Percentiles rank a stretch among this genome's conserved stretches.
These are phyloP conservation scores for Trichoderma atrobrunneum DNA, from an alignment of 2,329 filamentous ascomycete species.

Conservation along the genomic window DNA sequence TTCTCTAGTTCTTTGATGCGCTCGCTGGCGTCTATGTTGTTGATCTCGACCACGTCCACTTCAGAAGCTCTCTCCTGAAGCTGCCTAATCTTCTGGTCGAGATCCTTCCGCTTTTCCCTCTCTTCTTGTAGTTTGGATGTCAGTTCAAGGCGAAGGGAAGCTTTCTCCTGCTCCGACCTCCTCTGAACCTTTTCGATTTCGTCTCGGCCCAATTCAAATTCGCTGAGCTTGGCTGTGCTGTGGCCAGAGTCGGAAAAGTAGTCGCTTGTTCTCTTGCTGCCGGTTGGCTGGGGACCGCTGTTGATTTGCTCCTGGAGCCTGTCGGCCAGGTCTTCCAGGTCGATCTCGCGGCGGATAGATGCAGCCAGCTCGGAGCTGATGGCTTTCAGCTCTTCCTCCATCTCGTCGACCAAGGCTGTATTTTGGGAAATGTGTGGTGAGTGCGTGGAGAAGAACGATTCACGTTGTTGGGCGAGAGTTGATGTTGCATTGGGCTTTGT, in stretches of 20 bases:
- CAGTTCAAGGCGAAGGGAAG: constrained; percentile 78
- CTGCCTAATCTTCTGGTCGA: constrained; percentile 81
- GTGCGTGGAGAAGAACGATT: constrained; percentile 52
- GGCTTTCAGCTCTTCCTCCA: constrained; percentile 91
- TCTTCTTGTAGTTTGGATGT: constrained; percentile 87
- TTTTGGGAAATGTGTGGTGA: constrained; percentile 37
- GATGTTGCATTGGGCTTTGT: constrained; percentile 42
- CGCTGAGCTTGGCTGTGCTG: constrained; percentile 76
- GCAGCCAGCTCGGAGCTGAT: constrained; percentile 89
- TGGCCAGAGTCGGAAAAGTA: constrained; percentile 97
- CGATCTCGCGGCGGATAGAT: constrained; percentile 93
- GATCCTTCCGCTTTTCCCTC: constrained; percentile 66
- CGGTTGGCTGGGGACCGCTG: constrained; percentile 53
- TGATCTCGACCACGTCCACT: constrained; percentile 53
- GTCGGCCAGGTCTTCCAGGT: constrained; percentile 91
- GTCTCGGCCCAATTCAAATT: constrained; percentile 59
- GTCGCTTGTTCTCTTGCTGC: constrained; percentile 81
- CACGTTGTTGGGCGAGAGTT: constrained; percentile 48
- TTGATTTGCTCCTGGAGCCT: constrained; percentile 72
- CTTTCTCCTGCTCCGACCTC: constrained; percentile 85
- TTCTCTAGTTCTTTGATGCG: constrained; percentile 75
- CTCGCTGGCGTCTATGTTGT: constrained; percentile 53
- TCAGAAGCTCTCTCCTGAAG: constrained; percentile 76
- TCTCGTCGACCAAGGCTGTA: constrained; percentile 67
- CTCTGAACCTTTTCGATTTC: constrained; percentile 82